Conservation (phyloP, 345 rosid species). For the Camelina sativa region DNA sequence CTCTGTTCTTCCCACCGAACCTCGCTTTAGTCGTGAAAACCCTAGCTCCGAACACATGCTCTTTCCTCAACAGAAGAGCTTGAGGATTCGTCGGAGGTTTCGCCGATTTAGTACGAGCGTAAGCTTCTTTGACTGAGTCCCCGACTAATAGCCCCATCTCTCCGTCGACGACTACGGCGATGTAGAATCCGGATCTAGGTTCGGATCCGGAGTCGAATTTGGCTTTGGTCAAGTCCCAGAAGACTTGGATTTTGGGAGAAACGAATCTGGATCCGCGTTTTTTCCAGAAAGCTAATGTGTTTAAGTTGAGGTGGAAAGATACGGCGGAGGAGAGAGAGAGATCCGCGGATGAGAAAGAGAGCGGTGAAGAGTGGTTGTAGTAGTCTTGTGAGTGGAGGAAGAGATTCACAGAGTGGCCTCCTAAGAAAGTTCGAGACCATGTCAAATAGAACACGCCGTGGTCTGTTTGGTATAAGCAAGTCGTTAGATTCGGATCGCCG, state of each 20-base stretch:
- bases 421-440: constrained; percentile 77
- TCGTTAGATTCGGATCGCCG: constrained; percentile 62
- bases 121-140: constrained; percentile 66
- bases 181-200: constrained; percentile 76
- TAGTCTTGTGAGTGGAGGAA: constrained; percentile 61
- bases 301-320: constrained; percentile 71
- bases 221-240: constrained; percentile 81
- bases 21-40: constrained; percentile 67
- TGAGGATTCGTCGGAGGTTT: constrained; percentile 49
- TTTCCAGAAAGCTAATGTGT: constrained; percentile 79
- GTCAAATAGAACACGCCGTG: constrained; percentile 84
- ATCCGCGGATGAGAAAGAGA: constrained; percentile 49
- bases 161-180: constrained; percentile 75
- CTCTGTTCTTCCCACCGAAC: constrained; percentile 75
- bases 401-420: constrained; percentile 88
- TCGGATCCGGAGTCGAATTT: constrained; percentile 86
- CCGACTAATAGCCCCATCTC: constrained; percentile 77
- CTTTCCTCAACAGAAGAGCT: constrained; percentile 70
- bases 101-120: constrained; percentile 54
- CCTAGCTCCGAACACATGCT: constrained; percentile 73
- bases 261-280: constrained; percentile 72
- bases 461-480: constrained; percentile 75
- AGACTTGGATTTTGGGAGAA: constrained; percentile 52
- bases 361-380: constrained; percentile 45
- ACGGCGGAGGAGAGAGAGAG: constrained; percentile 56